phyloP scores from a whole-genome alignment of 306 rosid genomes.

The Citrullus mucosospermus region DNA sequence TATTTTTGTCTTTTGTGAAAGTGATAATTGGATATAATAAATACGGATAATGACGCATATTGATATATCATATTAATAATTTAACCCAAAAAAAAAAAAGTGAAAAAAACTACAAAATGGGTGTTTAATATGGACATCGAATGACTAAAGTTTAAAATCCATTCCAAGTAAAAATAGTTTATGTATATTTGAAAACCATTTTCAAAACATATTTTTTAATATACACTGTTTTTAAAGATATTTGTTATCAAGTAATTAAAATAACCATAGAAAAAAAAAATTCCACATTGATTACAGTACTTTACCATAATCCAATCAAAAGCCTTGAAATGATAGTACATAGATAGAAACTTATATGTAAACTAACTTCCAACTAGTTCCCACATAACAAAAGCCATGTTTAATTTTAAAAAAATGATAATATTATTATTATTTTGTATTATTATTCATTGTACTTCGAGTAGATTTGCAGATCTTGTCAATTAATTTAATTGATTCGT shows the following conservation, averaged over 20 bases:
- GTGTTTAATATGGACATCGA: too few relatives aligned
- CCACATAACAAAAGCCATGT: background rate
- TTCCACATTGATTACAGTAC: background rate
- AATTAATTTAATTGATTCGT: background rate
- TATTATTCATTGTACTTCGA: background rate
- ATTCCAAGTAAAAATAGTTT: too few relatives aligned
- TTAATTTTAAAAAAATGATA: background rate
- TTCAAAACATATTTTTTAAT: too few relatives aligned
- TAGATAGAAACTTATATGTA: background rate
- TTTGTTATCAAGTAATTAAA: too few relatives aligned
- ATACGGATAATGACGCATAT: background rate
- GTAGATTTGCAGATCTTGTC: conserved; percentile 1
- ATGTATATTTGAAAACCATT: background rate
- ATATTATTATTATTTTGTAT: background rate
- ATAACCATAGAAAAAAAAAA: background rate
- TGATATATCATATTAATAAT: background rate
- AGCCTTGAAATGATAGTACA: background rate
- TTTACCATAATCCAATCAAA: background rate
- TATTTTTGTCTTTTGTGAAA: background rate
- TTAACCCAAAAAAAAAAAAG: too few relatives aligned
- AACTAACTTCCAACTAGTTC: background rate
- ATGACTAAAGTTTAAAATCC: too few relatives aligned
- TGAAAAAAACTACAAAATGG: too few relatives aligned
- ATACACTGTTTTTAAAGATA: too few relatives aligned
- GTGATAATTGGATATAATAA: background rate